These are phyloP conservation scores for Cladosporium sp. DNA, from an alignment of 2,329 filamentous ascomycete genomes.

Conservation along the genomic window DNA sequence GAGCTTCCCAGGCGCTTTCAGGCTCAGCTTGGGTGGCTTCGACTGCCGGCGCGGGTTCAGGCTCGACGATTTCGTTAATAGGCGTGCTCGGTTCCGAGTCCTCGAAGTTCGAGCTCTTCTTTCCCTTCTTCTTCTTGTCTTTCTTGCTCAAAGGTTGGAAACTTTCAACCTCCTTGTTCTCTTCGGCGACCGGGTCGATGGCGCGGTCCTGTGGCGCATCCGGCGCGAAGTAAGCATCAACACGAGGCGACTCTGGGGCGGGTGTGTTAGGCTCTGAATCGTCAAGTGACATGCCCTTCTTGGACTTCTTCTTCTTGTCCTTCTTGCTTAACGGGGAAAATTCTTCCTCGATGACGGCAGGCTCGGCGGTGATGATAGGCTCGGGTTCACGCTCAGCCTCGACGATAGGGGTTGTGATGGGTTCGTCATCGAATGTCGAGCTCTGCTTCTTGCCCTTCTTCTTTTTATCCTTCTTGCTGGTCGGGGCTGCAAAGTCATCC, in stretches of 20 bases:
- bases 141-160: constrained; percentile 15
- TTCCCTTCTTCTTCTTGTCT: constrained; percentile 47
- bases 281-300: constrained; percentile 30
- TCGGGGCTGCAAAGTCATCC: constrained; percentile 36
- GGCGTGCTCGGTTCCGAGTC: constrained; percentile 8
- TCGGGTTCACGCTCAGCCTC: constrained; percentile 5
- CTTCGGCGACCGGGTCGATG: constrained; percentile 16
- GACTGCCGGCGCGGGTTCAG: not conserved
- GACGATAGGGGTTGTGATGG: not conserved
- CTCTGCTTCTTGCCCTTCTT: constrained; percentile 49
- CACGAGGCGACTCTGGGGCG: not conserved
- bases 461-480: constrained; percentile 55
- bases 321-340: constrained; percentile 48
- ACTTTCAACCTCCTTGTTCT: constrained; percentile 34
- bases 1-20: constrained; percentile 37
- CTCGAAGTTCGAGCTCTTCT: constrained; percentile 42
- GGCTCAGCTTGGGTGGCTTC: not conserved
- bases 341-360: not conserved
- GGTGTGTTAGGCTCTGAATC: constrained; percentile 16
- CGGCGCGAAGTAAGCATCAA: not conserved
- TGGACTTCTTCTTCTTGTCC: constrained; percentile 51
- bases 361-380: not conserved
- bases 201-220: not conserved
- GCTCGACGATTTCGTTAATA: constrained; percentile 31
- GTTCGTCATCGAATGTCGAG: constrained; percentile 6